Evolutionary conservation across 305 asterid species (phyloP), one percentile per base, ranked within the genome.

Genomic region (Vinca major): DNA sequence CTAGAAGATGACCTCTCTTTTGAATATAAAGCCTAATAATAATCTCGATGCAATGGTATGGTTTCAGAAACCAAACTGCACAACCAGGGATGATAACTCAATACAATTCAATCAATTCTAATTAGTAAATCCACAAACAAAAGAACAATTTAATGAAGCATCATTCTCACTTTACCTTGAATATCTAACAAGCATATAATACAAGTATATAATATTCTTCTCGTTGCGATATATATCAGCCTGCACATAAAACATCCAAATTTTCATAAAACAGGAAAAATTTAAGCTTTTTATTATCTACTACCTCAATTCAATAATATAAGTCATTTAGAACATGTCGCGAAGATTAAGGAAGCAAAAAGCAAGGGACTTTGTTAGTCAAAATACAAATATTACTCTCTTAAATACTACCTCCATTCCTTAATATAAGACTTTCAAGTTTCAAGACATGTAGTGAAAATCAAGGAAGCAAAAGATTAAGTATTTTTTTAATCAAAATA

Each of bases 11-110:
- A 50, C 78, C 85, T 81, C 71, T 90, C 98, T 80, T 78, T 84
- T 52, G 78, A 65, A 79, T 72, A 75, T 53, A 78, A 77, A 63
- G 74, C 71, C 62, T 52, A 88, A 78, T 90, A 90, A 83, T 90
- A 90, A 82, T 93, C 96, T 66, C 88, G 88, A 80, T 93, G 97
- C 75, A 41, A 69, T 1, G 95, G 95, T 73, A 93, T 91, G 37
- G 99, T 89, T 83, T 93, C 99, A 6, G 92, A 88, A 77, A 89
- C 89, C 94, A 91, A 88, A 80, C 99, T 91, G 91, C 77, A 77
- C 66, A 50, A 67, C 64, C 67, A n/a, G 72, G 69, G 51, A 6
- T 36, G 10, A 71, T 4, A 68, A 74, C 50, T 70, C 73, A 75
- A 72, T 16, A 33, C 14, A 64, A 74, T 73, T 16, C 48, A 56